Base-by-base conservation (phyloP, 345 rosid genomes). In the Eucalyptus lansdowneana region DNA sequence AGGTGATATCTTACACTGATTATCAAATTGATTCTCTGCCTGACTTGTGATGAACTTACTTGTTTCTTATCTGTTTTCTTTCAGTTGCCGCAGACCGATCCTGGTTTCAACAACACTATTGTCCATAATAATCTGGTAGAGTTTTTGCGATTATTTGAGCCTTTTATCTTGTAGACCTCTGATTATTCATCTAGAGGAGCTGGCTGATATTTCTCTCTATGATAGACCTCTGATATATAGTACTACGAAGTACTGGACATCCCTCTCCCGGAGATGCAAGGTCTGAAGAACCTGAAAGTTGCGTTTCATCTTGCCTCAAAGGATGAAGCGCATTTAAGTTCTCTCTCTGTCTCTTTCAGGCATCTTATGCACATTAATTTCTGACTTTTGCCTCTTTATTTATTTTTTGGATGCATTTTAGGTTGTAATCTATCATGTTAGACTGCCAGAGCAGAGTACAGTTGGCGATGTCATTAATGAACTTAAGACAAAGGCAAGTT, bases 241-340 rank as follows among this genome's bases (percentile, higher is more conserved):
- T 98, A 98, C 88, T 98, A 96, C 90, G 99, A 98, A 95, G 96
- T 98, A 87, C 91, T 97, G 97, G 99, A 98, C 93, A 96, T 97
- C 88, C 98, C 99, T 91, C 96, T 98, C 87, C 99, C 99, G 69
- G 99, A 98, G 92, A 89, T 96, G 91, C 98, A 97, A 95, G 98
- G 98, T 83, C 92, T 98, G 50, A 97, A 97, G 91, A 98, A 93
- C 91, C 90, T 98, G 80, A 98, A 98, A 94, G 98, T 98, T 92
- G 97, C 97, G 60, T 97, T 94, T 93, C 98, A 95, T 90, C 95
- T 91, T 91, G 95, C 98, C 90, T 92, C 91, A 44, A 96, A 97
- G 91, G 99, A 97, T 44, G 99, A 97, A 90, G 99, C 94, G 91
- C 67, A 92, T 90, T 34, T 86, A 69, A 50, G 42, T 54, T 89